Percentiles rank a stretch among this genome's conserved stretches.
These are phyloP conservation scores for Auriscalpium microsporum DNA, from an alignment of 768 basidiomycete genomes.

Conservation along the genomic window DNA sequence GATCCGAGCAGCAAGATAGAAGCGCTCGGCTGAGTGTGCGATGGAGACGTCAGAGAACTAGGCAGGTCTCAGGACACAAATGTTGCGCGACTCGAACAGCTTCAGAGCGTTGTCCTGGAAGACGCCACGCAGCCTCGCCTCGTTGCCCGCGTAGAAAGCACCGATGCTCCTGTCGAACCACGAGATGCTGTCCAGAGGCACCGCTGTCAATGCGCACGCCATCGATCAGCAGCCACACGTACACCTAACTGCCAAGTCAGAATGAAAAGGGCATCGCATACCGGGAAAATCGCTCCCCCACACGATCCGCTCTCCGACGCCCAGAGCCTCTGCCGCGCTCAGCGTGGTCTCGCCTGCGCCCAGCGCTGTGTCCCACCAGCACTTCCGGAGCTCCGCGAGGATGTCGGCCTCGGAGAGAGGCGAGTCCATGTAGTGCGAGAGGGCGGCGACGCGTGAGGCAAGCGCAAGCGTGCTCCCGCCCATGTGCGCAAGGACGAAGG, in stretches of 20 bases:
- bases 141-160: conserved; percentile 24
- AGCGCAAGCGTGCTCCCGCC: conserved; percentile 64
- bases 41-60: too few relatives aligned
- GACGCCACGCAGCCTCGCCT: conserved; percentile 33
- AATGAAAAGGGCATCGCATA: conserved; percentile 19
- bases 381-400: conserved; percentile 56
- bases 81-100: conserved; percentile 30
- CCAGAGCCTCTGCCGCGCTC: conserved; percentile 41
- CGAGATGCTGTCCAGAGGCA: conserved; percentile 22
- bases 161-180: conserved; percentile 45
- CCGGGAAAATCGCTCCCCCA: conserved; percentile 78
- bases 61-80: not conserved
- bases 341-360: conserved; percentile 48
- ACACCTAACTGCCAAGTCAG: not conserved
- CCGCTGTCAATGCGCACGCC: conserved; percentile 1
- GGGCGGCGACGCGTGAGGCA: conserved; percentile 58
- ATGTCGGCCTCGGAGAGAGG: conserved; percentile 55
- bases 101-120: conserved; percentile 41
- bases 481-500: conserved; percentile 64
- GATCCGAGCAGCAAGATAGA: too few relatives aligned
- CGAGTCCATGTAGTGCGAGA: conserved; percentile 67
- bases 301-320: conserved; percentile 42
- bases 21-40: too few relatives aligned
- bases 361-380: conserved; percentile 70
- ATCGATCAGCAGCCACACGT: not conserved